Percentiles rank a stretch among this genome's conserved stretches.
Evolutionary conservation across 2,329 filamentous ascomycete genomes (phyloP).

Genomic region (Diaporthe destruens): DNA sequence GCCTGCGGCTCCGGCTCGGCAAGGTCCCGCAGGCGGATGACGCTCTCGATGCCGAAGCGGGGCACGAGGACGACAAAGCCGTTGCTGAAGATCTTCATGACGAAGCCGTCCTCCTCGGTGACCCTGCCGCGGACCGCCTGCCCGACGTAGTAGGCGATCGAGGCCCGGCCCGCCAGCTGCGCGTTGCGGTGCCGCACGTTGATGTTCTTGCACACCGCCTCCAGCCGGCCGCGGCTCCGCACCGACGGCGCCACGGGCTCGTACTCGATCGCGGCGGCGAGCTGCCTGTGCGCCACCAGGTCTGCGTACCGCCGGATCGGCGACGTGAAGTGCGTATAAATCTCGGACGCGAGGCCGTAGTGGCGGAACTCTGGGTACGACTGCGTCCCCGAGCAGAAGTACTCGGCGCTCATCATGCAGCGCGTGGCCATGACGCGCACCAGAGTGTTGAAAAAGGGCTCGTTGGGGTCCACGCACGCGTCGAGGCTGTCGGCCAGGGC

Average conservation of each 20-base stretch:
- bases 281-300: slow-evolving; percentile 91
- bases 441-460: slow-evolving; percentile 98
- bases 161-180: slow-evolving; percentile 92
- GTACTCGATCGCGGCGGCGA: slow-evolving; percentile 95
- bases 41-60: slow-evolving; percentile 92
- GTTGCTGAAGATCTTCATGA: slow-evolving; percentile 98
- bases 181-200: slow-evolving; percentile 97
- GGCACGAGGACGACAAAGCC: slow-evolving; percentile 97
- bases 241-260: slow-evolving; percentile 85
- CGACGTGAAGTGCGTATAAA: slow-evolving; percentile 98
- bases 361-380: slow-evolving; percentile 95
- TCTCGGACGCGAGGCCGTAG: slow-evolving; percentile 95
- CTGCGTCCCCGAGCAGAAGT: slow-evolving; percentile 95
- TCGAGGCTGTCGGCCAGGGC: slow-evolving; percentile 96
- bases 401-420: slow-evolving; percentile 99
- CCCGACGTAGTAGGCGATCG: slow-evolving; percentile 97
- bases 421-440: slow-evolving; percentile 97
- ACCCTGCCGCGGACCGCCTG: slow-evolving; percentile 87
- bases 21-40: slow-evolving; percentile 89
- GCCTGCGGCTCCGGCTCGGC: slow-evolving; percentile 82
- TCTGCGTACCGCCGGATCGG: slow-evolving; percentile 99
- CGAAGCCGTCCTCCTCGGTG: slow-evolving; percentile 89
- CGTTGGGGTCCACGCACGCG: slow-evolving; percentile 79
- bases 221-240: slow-evolving; percentile 85
- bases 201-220: slow-evolving; percentile 97